Conservation (phyloP, 306 rosid species). For the Glycyrrhiza uralensis region DNA sequence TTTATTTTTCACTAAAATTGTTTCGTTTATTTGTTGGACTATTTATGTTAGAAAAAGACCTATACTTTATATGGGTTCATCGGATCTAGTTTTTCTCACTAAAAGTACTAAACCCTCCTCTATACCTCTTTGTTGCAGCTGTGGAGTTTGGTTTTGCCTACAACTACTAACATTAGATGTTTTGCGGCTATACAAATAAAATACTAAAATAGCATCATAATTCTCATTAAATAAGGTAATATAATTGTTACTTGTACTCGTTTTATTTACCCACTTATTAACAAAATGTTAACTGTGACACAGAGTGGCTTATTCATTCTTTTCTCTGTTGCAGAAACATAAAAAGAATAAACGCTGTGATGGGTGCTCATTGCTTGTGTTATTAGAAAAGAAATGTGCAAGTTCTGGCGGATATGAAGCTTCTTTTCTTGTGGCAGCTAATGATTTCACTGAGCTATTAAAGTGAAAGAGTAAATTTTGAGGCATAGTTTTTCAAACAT, state of each 20-base stretch:
- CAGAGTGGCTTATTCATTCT: conserved; percentile 18
- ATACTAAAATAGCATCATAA: conserved; percentile 10
- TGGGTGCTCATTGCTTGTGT: conserved; percentile 45
- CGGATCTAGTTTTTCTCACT: too few species aligned
- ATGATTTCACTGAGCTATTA: conserved; percentile 41
- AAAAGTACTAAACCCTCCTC: conserved; percentile 28
- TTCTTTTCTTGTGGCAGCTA: conserved; percentile 36
- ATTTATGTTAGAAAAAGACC: too few species aligned
- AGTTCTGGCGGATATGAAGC: conserved; percentile 39
- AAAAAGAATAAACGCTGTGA: conserved; percentile 41
- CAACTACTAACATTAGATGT: conserved; percentile 19
- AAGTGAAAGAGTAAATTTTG: conserved; percentile 12
- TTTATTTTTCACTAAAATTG: too few species aligned
- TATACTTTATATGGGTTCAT: too few species aligned
- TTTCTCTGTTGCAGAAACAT: conserved; percentile 32
- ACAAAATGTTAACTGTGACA: background rate
- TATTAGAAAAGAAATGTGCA: conserved; percentile 32
- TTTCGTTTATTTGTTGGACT: too few species aligned
- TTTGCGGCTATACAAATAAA: conserved; percentile 24
- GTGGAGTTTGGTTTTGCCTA: conserved; percentile 34
- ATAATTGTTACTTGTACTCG: background rate
- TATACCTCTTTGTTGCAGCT: conserved; percentile 37
- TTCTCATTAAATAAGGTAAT: conserved; percentile 30
- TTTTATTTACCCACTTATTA: background rate
- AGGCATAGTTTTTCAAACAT: conserved; percentile 7